Base-by-base conservation (phyloP, 345 rosid genomes). In the Bruguiera gymnorhiza region DNA sequence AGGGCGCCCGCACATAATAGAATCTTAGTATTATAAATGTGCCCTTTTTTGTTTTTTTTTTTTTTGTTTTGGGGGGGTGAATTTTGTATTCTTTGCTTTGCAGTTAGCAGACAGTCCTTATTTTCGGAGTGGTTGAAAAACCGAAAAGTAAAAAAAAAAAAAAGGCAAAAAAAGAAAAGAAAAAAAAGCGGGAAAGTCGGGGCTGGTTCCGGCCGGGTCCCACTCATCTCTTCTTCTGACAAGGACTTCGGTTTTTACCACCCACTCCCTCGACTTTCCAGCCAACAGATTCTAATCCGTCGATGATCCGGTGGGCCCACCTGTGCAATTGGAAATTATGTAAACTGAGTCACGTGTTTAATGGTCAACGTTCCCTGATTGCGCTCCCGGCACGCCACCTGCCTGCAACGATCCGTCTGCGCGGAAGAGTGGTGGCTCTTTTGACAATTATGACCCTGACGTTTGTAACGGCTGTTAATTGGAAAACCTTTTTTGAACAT, bases 101-200 rank as follows among this genome's bases (percentile, higher is more conserved):
- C 29, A 5, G 76, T 79, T 72, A 73, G 73, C 70, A 36, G 69
- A 57, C 57, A n/a, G 68, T 72, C 68, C 56, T 32, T 30, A 9
- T 63, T 59, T 63, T 34, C 27, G 76, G 70, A 76, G 83, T 76
- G 21, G 83, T 71, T 79, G 70, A 58, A 67, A 55, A 36, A 46
- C 37, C 37, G 9, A 34, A 34, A 34, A 34, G 37, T 8, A 7
- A 7, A 34, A 34, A 68, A 34, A 32, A 6, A 20, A 13, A 3
- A 29, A 60, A 24, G 24, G 24, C 24, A 6, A 34, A 34, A 68
- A 34, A 32, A 32, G 4, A 20, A 13, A 5, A 29, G 54, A 71
- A 34, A 72, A 78, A 59, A 37, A 60, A 31, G 76, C 67, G 57
- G 66, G 65, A 78, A 69, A 52, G 69, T 68, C 72, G 70, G 79